These are phyloP conservation scores for Marasmius fiardii DNA, from an alignment of 1,284 basidiomycete genomes.

Conservation along the genomic window DNA sequence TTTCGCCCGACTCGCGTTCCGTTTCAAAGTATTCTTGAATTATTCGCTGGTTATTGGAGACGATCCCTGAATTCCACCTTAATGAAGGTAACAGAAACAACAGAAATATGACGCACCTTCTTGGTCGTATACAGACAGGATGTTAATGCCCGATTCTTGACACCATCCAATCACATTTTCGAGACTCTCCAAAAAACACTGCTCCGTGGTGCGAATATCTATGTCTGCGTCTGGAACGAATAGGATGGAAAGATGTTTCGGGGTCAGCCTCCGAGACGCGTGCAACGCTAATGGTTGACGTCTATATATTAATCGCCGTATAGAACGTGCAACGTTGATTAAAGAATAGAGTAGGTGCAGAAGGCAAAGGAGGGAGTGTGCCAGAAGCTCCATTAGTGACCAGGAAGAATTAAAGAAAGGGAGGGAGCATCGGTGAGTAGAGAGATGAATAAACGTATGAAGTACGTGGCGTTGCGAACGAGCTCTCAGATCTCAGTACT, in stretches of 20 bases:
- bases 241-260: conserved; percentile 62
- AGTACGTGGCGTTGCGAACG: neutral
- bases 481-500: no score
- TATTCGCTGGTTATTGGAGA: neutral
- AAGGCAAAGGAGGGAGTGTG: conserved; percentile 42
- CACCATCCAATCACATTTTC: conserved; percentile 57
- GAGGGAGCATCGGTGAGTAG: neutral
- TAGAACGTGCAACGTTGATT: conserved; percentile 36
- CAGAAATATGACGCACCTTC: conserved; percentile 43
- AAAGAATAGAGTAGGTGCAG: conserved; percentile 58
- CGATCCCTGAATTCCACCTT: neutral
- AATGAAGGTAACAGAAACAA: neutral
- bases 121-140: conserved; percentile 67
- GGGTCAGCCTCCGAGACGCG: conserved; percentile 49
- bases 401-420: neutral
- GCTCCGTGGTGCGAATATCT: conserved; percentile 33
- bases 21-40: conserved; percentile 1
- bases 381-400: conserved; percentile 21
- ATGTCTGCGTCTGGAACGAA: conserved; percentile 40
- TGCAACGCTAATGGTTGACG: conserved; percentile 42
- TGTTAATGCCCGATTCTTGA: conserved; percentile 48
- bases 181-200: conserved; percentile 48
- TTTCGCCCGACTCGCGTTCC: conserved; percentile 5
- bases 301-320: conserved; percentile 33
- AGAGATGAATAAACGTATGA: neutral